A percentile compares a stretch with the other conserved stretches of the same genome.
Conservation (phyloP, 192 early-diverging fungal species). For the Geosiphon pyriformis region DNA sequence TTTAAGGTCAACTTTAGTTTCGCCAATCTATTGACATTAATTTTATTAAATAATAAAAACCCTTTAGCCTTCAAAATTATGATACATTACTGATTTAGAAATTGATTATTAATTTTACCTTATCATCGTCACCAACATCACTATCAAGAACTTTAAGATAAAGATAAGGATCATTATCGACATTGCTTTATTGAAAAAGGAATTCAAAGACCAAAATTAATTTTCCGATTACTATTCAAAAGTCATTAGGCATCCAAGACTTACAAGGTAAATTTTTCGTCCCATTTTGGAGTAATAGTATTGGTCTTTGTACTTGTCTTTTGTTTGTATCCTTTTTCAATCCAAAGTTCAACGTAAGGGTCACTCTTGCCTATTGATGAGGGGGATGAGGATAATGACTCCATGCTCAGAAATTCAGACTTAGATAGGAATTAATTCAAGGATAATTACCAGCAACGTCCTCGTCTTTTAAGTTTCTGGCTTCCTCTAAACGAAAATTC, state of each 20-base stretch:
- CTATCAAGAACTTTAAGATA: constrained; percentile 28
- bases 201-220: background rate
- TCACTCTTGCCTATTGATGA: background rate
- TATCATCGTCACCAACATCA: constrained; percentile 22
- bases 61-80: background rate
- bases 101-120: background rate
- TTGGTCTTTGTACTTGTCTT: constrained; percentile 11
- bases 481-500: constrained; percentile 31
- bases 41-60: constrained; percentile 4
- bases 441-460: constrained; percentile 28
- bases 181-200: constrained; percentile 16
- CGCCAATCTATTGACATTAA: constrained; percentile 18
- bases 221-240: background rate
- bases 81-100: background rate
- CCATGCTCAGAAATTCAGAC: background rate
- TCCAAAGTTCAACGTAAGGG: constrained; percentile 25
- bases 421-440: background rate
- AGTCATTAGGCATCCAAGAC: background rate
- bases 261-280: constrained; percentile 33
- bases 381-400: background rate
- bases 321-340: constrained; percentile 31
- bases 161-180: background rate
- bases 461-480: constrained; percentile 28
- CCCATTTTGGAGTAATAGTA: constrained; percentile 26
- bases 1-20: constrained; percentile 19